A percentile compares a stretch with the other conserved stretches of the same genome.
Evolutionary conservation across 2,329 filamentous ascomycete genomes (phyloP).

Genomic region (Botrytis fabae): DNA sequence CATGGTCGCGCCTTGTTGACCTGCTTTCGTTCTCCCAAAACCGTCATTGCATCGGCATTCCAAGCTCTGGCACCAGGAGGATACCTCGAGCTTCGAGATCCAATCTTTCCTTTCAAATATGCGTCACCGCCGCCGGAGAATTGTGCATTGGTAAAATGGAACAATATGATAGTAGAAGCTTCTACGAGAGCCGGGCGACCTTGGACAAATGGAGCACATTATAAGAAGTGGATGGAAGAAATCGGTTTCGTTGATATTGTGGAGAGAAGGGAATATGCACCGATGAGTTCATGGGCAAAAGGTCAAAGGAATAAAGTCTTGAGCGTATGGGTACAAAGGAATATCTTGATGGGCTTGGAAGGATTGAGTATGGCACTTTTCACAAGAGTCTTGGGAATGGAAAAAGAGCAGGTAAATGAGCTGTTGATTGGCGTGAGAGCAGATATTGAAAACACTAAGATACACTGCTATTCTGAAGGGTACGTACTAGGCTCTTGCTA

Average conservation of each 20-base stretch:
- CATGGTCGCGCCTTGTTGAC: constrained; percentile 11
- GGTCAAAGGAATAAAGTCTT: constrained; percentile 36
- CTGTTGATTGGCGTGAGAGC: constrained; percentile 25
- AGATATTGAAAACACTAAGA: constrained; percentile 25
- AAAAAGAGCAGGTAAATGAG: constrained; percentile 38
- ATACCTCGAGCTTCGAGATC: constrained; percentile 20
- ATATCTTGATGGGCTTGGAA: constrained; percentile 30
- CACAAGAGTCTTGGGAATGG: constrained; percentile 34
- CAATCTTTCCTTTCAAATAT: constrained; percentile 17
- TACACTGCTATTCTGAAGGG: constrained; percentile 26
- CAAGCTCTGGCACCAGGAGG: constrained; percentile 13
- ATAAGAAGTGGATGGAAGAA: constrained; percentile 37
- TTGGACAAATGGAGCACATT: constrained; percentile 32
- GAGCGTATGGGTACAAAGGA: constrained; percentile 30
- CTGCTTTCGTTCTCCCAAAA: constrained; percentile 13
- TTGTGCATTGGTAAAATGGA: constrained; percentile 12
- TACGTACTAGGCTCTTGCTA: not conserved
- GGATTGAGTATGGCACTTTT: constrained; percentile 27
- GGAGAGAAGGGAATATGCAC: constrained; percentile 36
- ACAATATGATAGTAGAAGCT: constrained; percentile 23
- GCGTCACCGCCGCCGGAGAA: not conserved
- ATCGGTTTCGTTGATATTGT: constrained; percentile 35
- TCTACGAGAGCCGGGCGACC: constrained; percentile 29
- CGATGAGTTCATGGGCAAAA: constrained; percentile 35
- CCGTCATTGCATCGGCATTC: constrained; percentile 12